phyloP scores from a whole-genome alignment of 805 yeast genomes.

The Zygoascus biomembranicola region DNA sequence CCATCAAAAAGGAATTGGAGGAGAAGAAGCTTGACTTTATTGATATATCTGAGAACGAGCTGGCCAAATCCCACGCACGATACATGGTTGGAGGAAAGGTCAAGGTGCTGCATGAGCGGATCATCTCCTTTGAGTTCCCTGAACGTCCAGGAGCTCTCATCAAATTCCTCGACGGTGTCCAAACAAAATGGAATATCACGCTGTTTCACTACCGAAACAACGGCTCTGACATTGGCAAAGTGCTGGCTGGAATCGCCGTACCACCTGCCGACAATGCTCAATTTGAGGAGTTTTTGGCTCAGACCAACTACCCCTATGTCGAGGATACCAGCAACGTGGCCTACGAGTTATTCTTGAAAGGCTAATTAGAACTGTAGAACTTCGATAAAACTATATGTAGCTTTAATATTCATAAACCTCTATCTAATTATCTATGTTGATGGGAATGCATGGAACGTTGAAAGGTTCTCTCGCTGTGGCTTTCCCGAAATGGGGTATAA shows the following conservation, averaged over 20 bases:
- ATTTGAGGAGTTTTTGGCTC: conserved; percentile 59
- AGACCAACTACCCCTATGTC: conserved; percentile 63
- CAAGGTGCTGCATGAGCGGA: conserved; percentile 60
- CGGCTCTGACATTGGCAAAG: conserved; percentile 91
- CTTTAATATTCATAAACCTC: too few relatives aligned
- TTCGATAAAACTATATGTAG: too few relatives aligned
- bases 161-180: conserved; percentile 63
- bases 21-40: conserved; percentile 62
- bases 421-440: too few relatives aligned
- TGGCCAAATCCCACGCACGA: conserved; percentile 95
- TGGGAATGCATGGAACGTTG: too few relatives aligned
- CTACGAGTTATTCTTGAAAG: conserved; percentile 63
- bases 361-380: neutral
- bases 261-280: conserved; percentile 61
- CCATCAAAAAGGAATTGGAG: conserved; percentile 51
- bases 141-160: conserved; percentile 94
- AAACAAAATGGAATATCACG: conserved; percentile 82
- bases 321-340: conserved; percentile 84
- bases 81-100: conserved; percentile 92
- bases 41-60: conserved; percentile 85
- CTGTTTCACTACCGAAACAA: conserved; percentile 95
- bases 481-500: neutral
- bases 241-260: conserved; percentile 80
- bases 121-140: conserved; percentile 87
- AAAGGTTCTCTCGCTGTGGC: neutral